These are phyloP conservation scores for Thelonectria blattea DNA, from an alignment of 2,329 filamentous ascomycete genomes.

Conservation along the genomic window DNA sequence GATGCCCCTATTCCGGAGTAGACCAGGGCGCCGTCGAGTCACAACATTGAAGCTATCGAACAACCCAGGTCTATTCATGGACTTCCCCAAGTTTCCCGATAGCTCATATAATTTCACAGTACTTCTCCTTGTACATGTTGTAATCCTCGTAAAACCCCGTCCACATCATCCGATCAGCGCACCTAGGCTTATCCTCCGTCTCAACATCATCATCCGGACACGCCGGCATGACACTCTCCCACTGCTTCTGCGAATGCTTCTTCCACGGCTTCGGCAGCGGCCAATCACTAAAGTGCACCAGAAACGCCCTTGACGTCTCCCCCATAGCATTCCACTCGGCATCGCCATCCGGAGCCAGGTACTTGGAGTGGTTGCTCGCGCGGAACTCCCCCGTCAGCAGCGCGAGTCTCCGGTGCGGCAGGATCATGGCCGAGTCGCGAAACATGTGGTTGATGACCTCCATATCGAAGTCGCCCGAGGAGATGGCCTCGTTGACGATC, in stretches of 20 bases:
- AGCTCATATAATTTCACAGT: background rate
- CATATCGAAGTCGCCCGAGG: conserved; percentile 20
- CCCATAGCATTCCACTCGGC: conserved; percentile 17
- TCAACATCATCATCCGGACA: background rate
- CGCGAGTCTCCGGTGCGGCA: conserved; percentile 18
- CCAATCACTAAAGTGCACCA: conserved; percentile 15
- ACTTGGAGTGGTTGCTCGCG: conserved; percentile 16
- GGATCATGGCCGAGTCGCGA: conserved; percentile 21
- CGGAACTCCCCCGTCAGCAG: conserved; percentile 7
- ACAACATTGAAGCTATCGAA: background rate
- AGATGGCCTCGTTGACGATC: background rate
- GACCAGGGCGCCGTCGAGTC: too few species aligned
- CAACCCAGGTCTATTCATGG: too few species aligned
- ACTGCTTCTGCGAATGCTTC: conserved; percentile 2
- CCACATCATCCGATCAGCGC: conserved; percentile 12
- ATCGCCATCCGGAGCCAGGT: conserved; percentile 12
- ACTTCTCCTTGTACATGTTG: background rate
- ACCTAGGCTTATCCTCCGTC: background rate
- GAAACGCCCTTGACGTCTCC: conserved; percentile 2
- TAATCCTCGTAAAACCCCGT: conserved; percentile 5
- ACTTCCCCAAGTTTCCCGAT: too few species aligned
- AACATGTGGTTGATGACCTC: conserved; percentile 26
- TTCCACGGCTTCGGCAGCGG: conserved; percentile 1
- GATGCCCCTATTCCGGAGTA: conserved; percentile 30
- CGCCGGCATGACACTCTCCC: conserved; percentile 8